These are phyloP conservation scores for Mycena rosella DNA, from an alignment of 768 basidiomycete genomes.

Conservation along the genomic window DNA sequence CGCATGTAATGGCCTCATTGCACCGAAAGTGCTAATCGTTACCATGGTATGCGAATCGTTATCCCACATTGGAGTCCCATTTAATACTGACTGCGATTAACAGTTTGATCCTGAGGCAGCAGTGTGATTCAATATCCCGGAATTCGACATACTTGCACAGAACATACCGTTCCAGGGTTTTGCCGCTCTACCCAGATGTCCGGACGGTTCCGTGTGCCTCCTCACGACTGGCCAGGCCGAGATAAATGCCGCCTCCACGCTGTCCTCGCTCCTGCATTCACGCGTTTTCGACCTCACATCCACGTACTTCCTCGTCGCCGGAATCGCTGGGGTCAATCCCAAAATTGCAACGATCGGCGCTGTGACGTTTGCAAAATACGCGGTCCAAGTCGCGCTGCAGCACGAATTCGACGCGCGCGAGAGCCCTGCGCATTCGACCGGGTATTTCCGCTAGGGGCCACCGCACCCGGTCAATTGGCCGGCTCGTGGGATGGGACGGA, in stretches of 20 bases:
- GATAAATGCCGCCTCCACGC: slow-evolving; percentile 57
- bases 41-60: slow-evolving; percentile 18
- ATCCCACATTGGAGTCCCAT: background rate
- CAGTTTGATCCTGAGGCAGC: slow-evolving; percentile 33
- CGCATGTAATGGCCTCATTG: slow-evolving; percentile 3
- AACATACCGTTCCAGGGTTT: slow-evolving; percentile 56
- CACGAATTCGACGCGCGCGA: slow-evolving; percentile 59
- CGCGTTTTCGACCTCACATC: slow-evolving; percentile 50
- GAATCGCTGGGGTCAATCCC: slow-evolving; percentile 57
- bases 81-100: background rate
- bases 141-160: slow-evolving; percentile 43
- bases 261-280: slow-evolving; percentile 49
- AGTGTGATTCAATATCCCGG: slow-evolving; percentile 33
- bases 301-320: slow-evolving; percentile 59
- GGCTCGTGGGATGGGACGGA: slow-evolving; percentile 55
- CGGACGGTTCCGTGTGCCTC: slow-evolving; percentile 52
- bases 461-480: slow-evolving; percentile 42
- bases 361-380: slow-evolving; percentile 54
- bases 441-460: slow-evolving; percentile 51
- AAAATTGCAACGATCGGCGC: slow-evolving; percentile 50
- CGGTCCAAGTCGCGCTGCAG: slow-evolving; percentile 52
- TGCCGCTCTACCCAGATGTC: slow-evolving; percentile 52
- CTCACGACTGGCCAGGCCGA: slow-evolving; percentile 53
- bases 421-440: slow-evolving; percentile 51
- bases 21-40: slow-evolving; percentile 32